A percentile compares a stretch with the other conserved stretches of the same genome.
These are phyloP conservation scores for Zasmidium citrigriseum DNA, from an alignment of 2,329 filamentous ascomycete species.

Conservation along the genomic window DNA sequence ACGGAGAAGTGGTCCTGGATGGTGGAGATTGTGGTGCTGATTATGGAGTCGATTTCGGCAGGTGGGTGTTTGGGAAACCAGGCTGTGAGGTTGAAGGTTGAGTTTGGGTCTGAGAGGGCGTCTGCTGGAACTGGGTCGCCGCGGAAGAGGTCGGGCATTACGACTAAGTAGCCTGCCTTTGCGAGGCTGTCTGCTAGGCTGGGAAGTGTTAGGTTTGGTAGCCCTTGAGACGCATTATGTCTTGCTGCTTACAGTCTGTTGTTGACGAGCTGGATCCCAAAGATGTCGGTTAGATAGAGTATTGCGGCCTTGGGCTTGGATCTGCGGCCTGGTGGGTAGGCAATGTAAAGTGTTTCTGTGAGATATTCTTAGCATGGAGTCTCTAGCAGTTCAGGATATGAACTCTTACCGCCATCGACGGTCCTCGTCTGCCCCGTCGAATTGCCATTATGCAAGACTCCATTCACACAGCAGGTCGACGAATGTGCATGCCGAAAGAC, in stretches of 20 bases:
- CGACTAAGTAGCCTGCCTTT: constrained; percentile 33
- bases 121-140: constrained; percentile 34
- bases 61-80: constrained; percentile 49
- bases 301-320: constrained; percentile 26
- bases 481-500: constrained; percentile 13
- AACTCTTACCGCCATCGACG: constrained; percentile 16
- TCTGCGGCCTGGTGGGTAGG: constrained; percentile 18
- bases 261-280: constrained; percentile 34
- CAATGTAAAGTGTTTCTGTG: constrained; percentile 25
- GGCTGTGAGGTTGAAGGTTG: constrained; percentile 41
- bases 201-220: not conserved
- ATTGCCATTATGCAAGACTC: constrained; percentile 19
- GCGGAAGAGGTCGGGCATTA: constrained; percentile 38
- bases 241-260: constrained; percentile 32
- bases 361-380: not conserved
- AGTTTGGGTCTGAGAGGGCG: constrained; percentile 30
- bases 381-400: not conserved
- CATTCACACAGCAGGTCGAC: constrained; percentile 12
- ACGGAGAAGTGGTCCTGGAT: constrained; percentile 55
- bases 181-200: constrained; percentile 38
- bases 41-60: constrained; percentile 47
- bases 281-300: constrained; percentile 38
- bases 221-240: not conserved
- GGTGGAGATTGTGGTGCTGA: constrained; percentile 42
- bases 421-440: constrained; percentile 17